Evolutionary conservation across 169 alveolate species (phyloP).

Genomic region (Plasmodium gonderi): DNA sequence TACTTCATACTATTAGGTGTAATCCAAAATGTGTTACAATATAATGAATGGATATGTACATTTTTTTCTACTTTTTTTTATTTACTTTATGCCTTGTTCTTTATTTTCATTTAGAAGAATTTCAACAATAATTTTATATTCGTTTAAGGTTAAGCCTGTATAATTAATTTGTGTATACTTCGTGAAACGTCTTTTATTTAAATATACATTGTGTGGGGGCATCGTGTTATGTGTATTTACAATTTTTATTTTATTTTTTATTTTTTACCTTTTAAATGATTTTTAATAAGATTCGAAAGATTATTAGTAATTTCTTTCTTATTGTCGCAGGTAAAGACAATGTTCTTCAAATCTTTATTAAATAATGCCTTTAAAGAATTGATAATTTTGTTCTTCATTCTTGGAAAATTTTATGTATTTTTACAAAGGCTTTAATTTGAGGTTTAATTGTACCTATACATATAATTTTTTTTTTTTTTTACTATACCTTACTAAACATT

Average conservation of each 20-base stretch:
- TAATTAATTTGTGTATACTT: background rate
- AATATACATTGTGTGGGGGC: background rate
- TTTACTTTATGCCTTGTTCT: slow-evolving; percentile 65
- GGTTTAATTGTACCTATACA: background rate
- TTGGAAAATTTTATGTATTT: background rate
- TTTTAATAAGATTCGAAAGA: slow-evolving; percentile 54
- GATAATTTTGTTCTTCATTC: slow-evolving; percentile 54
- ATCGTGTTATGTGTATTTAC: background rate
- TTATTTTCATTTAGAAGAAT: slow-evolving; percentile 55
- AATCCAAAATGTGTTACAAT: background rate
- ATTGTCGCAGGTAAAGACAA: background rate
- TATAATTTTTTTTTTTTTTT: background rate
- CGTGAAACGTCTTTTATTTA: background rate
- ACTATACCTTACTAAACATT: background rate
- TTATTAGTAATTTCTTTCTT: slow-evolving; percentile 34
- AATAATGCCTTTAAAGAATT: slow-evolving; percentile 38
- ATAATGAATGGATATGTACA: background rate
- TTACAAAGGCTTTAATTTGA: background rate
- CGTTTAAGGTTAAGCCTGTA: slow-evolving; percentile 42
- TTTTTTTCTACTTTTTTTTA: background rate
- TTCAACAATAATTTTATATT: slow-evolving; percentile 53
- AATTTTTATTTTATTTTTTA: background rate
- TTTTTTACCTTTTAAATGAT: slow-evolving; percentile 49
- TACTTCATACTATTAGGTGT: background rate
- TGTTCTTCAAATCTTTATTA: slow-evolving; percentile 23